A percentile compares a stretch with the other conserved stretches of the same genome.
Evolutionary conservation across 1,284 basidiomycete species (phyloP).

Genomic region (Puccinia brachypodii): DNA sequence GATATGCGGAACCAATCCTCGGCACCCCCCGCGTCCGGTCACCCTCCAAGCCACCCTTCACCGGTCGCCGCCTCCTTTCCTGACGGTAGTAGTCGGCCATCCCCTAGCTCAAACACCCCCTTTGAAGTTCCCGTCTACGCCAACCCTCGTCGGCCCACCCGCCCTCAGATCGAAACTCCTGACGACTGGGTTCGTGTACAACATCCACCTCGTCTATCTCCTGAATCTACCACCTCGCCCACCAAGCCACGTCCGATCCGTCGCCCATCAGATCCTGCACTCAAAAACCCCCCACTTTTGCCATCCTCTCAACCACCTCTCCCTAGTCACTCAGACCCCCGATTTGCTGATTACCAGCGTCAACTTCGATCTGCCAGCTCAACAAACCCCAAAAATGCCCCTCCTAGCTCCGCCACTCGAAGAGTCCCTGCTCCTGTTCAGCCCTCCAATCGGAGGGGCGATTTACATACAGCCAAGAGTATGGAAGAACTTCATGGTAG

Average conservation of each 20-base stretch:
- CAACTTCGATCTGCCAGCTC: background rate
- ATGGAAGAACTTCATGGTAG: constrained; percentile 42
- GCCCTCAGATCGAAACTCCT: constrained; percentile 15
- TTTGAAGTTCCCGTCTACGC: constrained; percentile 31
- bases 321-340: constrained; percentile 13
- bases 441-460: background rate
- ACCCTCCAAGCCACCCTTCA: constrained; percentile 8
- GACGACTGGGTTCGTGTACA: constrained; percentile 34
- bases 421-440: background rate
- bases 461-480: constrained; percentile 42
- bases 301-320: constrained; percentile 23
- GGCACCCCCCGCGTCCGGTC: background rate
- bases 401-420: background rate
- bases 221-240: constrained; percentile 8
- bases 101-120: constrained; percentile 25
- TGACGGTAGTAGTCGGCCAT: constrained; percentile 27
- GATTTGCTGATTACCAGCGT: background rate
- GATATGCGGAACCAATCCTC: background rate
- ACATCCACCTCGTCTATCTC: constrained; percentile 9
- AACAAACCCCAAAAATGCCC: background rate
- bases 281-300: background rate
- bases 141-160: constrained; percentile 5
- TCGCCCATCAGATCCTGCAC: constrained; percentile 35
- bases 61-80: constrained; percentile 20
- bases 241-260: constrained; percentile 18